Evolutionary conservation across 1,139 yeast species (phyloP), one percentile per base, ranked within the genome.

Genomic region (Scheffersomyces titani): DNA sequence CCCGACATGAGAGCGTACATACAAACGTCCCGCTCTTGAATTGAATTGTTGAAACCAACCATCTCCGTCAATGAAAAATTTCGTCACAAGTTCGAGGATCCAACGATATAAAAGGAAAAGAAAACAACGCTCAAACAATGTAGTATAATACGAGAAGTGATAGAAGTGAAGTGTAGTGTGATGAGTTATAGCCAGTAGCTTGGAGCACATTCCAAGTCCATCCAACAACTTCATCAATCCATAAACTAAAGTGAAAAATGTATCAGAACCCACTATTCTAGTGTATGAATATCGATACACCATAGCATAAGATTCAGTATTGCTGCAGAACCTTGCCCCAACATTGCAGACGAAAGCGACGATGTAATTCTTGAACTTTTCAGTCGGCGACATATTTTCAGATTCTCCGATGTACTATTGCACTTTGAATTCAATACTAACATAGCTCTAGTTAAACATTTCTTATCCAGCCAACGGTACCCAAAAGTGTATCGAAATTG

Each of bases 401-500:
- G 48, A 49, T n/a, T 20, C 19, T 48, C 53, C 47, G 20, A 24
- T 45, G 46, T 48, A 22, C 18, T 50, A 46, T 48, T 40, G 49
- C 50, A 48, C 46, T 47, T 49, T 50, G 52, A 55, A 49, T 55
- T 54, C 60, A 64, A 57, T 65, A 65, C 62, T 61, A 62, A 62
- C 64, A 54, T 50, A 6, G 16, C 49, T 66, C 40, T 69, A 93
- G 97, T 92, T 94, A 84, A 94, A 94, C 89, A 93, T 94, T 86
- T 91, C 99, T 80, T 96, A 90, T 89, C 99, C 99, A 86, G 96
- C 97, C 83, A 94, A 94, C 91, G 99, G 99, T 89, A 90, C 99
- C 74, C 98, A 94, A 85, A 94, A 94, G 87, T 83, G 91, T 83
- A 84, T 93, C 81, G 98, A 94, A 68, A 90, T 94, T 76, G 99